Evolutionary conservation across 1,284 basidiomycete genomes (phyloP), one percentile per base, ranked within the genome.

Genomic region (Clitocybe nebularis): DNA sequence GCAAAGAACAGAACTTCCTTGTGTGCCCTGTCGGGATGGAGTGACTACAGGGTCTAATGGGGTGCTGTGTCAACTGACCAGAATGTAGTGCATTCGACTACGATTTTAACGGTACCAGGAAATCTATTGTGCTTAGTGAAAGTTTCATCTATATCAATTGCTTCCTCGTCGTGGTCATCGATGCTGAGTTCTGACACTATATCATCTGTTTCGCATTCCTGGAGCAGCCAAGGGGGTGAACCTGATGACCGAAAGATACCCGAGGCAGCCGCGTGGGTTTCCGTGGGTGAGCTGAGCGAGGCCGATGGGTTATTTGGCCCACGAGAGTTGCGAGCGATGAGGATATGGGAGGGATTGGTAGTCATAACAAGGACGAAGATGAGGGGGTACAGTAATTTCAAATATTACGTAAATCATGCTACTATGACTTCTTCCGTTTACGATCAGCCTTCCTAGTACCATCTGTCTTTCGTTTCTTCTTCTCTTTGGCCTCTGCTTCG

Each of bases 1-100:
- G 87, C 84, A 56, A 89, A 91, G 58, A 84, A 84, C 3, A 92
- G 69, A 29, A 92, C 77, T 56, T 92, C 88, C 57, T 87, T 88
- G 62, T 92, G 89, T 0, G 84, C 81, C 86, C 86, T 89, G 53
- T 25, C 45, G 39, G 25, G 26, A 45, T 21, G 41, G 41, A 30
- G 44, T 36, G 14, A 46, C 41, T 43, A 46, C 43, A 41, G n/a
- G 36, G 10, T 23, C 26, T 23, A 32, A 23, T 22, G 25, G 38
- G 17, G 19, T 39, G 39, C 16, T 16, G 30, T 29, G 38, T 37
- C 42, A 25, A 51, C 81, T 51, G 55, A 88, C 87, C 88, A 90
- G 64, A 90, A 90, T 3, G 84, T 88, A 30, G 85, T 89, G 44
- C 72, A 77, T 63, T 88, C 84, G 14, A 90, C 88, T n/a, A 89